Conservation (phyloP, 148 eudicot species). For the Cornus controversa region DNA sequence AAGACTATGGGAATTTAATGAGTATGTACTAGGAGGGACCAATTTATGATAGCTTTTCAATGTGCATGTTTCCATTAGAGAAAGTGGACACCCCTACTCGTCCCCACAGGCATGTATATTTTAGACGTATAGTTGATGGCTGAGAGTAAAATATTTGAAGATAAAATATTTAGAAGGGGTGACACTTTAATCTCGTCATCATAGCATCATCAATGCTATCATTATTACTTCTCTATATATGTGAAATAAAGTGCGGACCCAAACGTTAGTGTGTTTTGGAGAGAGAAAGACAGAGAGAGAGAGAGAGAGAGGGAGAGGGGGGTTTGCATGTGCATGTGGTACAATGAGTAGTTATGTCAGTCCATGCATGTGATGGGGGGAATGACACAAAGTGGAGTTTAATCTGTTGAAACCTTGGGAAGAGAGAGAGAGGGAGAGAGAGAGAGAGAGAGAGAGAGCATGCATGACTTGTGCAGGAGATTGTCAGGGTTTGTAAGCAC, state of each 20-base stretch:
- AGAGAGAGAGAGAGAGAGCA: slow-evolving; percentile 13
- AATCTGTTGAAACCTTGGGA: slow-evolving; percentile 8
- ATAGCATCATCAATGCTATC: slow-evolving; percentile 28
- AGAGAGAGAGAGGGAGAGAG: slow-evolving; percentile 3
- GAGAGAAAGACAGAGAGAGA: not conserved
- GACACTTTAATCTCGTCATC: slow-evolving; percentile 20
- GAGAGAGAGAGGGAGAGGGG: not conserved
- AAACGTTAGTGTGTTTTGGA: no score
- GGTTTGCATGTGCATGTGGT: slow-evolving; percentile 32
- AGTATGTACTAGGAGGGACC: slow-evolving; percentile 11
- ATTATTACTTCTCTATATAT: slow-evolving; percentile 1
- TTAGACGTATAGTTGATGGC: not conserved
- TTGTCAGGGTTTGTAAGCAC: slow-evolving; percentile 18
- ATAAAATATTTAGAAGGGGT: not conserved
- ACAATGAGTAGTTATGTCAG: slow-evolving; percentile 36
- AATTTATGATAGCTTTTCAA: slow-evolving; percentile 12
- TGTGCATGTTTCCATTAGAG: slow-evolving; percentile 29
- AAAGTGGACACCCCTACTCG: slow-evolving; percentile 5
- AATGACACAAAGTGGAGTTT: slow-evolving; percentile 19
- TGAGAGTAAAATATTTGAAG: not conserved
- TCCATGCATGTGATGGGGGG: slow-evolving; percentile 36
- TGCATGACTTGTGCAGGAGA: not conserved
- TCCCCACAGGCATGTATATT: slow-evolving; percentile 8
- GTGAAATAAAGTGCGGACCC: not conserved
- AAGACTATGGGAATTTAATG: not conserved